These are phyloP conservation scores for Croton setiger DNA, from an alignment of 441 rosid species.

Conservation along the genomic window DNA sequence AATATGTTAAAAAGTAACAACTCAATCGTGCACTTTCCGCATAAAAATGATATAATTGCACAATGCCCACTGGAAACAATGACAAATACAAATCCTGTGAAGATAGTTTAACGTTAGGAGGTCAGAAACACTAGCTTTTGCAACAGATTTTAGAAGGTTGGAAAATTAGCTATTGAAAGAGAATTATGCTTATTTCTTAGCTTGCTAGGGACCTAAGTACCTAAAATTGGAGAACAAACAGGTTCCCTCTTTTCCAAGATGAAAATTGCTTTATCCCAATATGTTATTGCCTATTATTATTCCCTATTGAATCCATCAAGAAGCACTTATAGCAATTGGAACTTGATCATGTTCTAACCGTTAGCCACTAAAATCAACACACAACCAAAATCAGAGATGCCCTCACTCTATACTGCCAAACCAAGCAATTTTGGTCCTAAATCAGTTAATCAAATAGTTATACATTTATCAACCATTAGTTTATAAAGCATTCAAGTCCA, in stretches of 20 bases:
- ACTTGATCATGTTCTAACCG: neutral
- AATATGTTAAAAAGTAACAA: neutral
- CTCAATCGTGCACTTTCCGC: neutral
- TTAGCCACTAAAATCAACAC: constrained; percentile 1
- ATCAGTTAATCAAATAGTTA: neutral
- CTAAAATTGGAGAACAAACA: neutral
- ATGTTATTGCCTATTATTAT: too few relatives aligned
- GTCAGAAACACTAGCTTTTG: neutral
- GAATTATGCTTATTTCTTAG: neutral
- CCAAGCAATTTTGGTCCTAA: neutral
- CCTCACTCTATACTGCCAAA: neutral
- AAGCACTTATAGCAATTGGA: neutral
- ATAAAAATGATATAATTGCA: neutral
- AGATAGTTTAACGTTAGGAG: neutral
- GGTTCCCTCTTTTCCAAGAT: neutral
- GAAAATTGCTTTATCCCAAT: neutral
- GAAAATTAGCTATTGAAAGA: neutral
- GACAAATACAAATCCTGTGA: neutral
- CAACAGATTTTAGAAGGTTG: neutral
- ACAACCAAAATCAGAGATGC: neutral
- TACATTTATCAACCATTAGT: neutral
- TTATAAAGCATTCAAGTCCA: neutral
- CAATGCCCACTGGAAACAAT: neutral
- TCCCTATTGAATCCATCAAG: neutral
- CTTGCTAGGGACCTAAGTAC: neutral